Percentiles rank a stretch among this genome's conserved stretches.
Conservation (phyloP, 306 rosid species). For the Astragalus membranaceus region DNA sequence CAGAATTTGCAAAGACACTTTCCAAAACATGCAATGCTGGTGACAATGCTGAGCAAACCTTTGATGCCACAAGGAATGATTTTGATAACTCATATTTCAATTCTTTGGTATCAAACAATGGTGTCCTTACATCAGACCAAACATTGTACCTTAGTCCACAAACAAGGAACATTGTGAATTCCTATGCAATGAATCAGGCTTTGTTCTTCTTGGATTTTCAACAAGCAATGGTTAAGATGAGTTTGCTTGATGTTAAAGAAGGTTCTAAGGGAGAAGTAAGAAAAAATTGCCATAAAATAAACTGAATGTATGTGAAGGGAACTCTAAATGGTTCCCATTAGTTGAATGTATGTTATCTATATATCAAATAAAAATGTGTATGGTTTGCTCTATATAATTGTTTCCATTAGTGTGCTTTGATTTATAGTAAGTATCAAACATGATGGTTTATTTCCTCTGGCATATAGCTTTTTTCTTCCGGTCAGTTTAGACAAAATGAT, state of each 20-base stretch:
- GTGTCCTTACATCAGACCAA: conserved; percentile 63
- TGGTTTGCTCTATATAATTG: not conserved
- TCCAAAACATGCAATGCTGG: conserved; percentile 54
- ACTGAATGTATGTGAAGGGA: conserved; percentile 21
- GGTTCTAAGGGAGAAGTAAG: conserved; percentile 55
- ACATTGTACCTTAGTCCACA: conserved; percentile 37
- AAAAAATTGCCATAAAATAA: conserved; percentile 46
- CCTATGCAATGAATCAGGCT: conserved; percentile 57
- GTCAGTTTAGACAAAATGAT: too few relatives aligned
- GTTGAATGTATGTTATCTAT: not conserved
- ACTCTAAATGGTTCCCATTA: not conserved
- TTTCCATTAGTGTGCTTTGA: not conserved
- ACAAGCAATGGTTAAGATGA: conserved; percentile 69
- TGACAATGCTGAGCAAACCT: conserved; percentile 54
- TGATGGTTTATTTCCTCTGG: too few relatives aligned
- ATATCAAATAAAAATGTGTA: not conserved
- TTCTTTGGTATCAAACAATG: conserved; percentile 37
- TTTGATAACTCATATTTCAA: conserved; percentile 62
- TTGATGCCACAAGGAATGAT: conserved; percentile 47
- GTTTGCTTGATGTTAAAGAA: conserved; percentile 55
- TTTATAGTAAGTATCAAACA: too few relatives aligned
- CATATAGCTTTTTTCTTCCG: too few relatives aligned
- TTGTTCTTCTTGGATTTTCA: conserved; percentile 73
- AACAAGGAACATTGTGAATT: conserved; percentile 44
- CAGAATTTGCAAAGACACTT: conserved; percentile 49